phyloP scores from a whole-genome alignment of 2,329 filamentous ascomycete species.

The Rhynchosporium agropyri region DNA sequence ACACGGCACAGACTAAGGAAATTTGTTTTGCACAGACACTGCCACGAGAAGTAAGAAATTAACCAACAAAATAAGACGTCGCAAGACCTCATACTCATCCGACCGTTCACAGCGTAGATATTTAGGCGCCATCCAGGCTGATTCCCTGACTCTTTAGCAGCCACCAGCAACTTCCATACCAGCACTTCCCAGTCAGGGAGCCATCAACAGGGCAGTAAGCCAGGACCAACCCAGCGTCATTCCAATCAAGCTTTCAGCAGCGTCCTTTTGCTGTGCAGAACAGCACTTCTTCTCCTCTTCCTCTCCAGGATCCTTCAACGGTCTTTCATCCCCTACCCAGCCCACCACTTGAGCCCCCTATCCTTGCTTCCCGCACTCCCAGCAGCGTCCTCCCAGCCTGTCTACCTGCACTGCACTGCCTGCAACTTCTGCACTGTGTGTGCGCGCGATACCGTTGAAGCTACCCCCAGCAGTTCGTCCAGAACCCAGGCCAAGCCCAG shows the following conservation, averaged over 20 bases:
- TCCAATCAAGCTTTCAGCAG: constrained; percentile 17
- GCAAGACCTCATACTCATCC: neutral
- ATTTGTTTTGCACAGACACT: no score
- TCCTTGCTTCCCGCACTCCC: constrained; percentile 35
- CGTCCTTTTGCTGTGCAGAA: neutral
- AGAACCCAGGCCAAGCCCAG: no score
- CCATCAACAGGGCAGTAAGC: neutral
- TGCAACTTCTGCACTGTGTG: constrained; percentile 9
- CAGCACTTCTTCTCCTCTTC: constrained; percentile 12
- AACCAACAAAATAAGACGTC: no score
- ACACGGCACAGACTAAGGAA: no score
- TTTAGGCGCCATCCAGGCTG: no score
- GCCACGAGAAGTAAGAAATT: no score
- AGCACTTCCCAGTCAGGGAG: neutral
- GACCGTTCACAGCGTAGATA: neutral
- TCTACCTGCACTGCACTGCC: constrained; percentile 1
- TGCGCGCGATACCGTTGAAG: constrained; percentile 34
- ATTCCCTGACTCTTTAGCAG: neutral
- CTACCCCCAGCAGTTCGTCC: constrained; percentile 18
- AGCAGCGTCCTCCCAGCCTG: constrained; percentile 10
- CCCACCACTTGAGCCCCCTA: constrained; percentile 25
- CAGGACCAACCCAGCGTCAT: constrained; percentile 15
- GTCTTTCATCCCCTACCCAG: neutral
- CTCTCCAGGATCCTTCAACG: constrained; percentile 28
- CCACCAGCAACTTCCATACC: neutral